Conservation (phyloP, 73 alveolate genomes). For the Blepharisma stoltei region DNA sequence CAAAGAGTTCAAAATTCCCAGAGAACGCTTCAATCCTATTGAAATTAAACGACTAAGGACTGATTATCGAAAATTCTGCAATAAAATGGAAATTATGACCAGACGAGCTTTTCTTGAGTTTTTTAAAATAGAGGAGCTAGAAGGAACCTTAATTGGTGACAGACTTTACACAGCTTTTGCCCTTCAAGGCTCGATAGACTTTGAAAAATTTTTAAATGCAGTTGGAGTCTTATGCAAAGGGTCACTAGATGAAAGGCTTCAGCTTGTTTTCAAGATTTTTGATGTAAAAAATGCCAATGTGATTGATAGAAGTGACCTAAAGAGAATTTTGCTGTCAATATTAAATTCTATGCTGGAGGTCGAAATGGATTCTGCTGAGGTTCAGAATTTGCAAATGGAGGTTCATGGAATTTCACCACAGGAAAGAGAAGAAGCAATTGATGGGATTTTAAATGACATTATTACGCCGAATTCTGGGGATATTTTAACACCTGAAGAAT, state of each 20-base stretch:
- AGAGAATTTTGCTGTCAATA: background rate
- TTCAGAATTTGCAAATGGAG: background rate
- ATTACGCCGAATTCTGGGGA: too few species aligned
- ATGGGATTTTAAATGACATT: background rate
- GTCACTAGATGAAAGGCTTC: background rate
- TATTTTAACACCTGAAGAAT: too few species aligned
- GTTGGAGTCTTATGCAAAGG: background rate
- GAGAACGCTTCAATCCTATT: too few species aligned
- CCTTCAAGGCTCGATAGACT: conserved; percentile 18
- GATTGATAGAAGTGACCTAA: background rate
- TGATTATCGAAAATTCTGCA: background rate
- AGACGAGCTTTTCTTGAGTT: background rate
- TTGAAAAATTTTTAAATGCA: background rate
- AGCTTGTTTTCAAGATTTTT: background rate
- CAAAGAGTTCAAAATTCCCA: too few species aligned
- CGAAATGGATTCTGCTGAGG: background rate
- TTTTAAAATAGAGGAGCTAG: conserved; percentile 11
- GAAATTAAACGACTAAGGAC: background rate
- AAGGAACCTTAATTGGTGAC: conserved; percentile 6
- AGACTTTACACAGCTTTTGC: conserved; percentile 18
- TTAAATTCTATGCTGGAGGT: conserved; percentile 14
- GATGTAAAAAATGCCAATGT: background rate
- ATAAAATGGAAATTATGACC: conserved; percentile 18
- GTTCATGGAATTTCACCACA: background rate
- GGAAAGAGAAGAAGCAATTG: conserved; percentile 30